Evolutionary conservation across 2,329 filamentous ascomycete genomes (phyloP), one percentile per base, ranked within the genome.

Genomic region (Apiospora kogelbergensis): DNA sequence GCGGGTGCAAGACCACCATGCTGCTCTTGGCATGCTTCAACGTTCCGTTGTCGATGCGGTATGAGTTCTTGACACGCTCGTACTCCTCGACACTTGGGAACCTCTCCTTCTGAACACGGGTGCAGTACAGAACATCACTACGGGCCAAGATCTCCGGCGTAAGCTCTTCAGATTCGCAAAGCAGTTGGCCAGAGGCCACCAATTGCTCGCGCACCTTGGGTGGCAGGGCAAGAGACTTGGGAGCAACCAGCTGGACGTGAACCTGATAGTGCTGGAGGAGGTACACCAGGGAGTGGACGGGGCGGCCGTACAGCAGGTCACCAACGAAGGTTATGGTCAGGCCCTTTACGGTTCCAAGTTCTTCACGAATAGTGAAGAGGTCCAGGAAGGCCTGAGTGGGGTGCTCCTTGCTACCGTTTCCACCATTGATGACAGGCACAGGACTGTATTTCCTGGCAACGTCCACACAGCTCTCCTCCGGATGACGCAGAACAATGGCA

Each of bases 321-420:
- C 96, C 96, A 60, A 94, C 87, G 81, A 99, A 99, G 66, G 96
- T 99, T 78, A 99, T 97, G 60, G 94, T 98, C 72, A 99, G 86
- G 67, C 95, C 95, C 78, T 95, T 95, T 68, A 98, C 95, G 0
- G 95, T 98, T 72, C 96, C 96, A 10, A 98, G 87, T 81, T 99
- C 96, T 82, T 99, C 96, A 74, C 96, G 93, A 78, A 99, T 99
- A 68, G 96, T 98, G 85, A 98, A 99, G 69, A 99, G 91, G 77
- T 99, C 96, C 26, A 99, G 86, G 87, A 99, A 96, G 0, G 96
- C 96, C 82, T 99, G 96, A 0, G 96, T 99, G 0, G 96, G 96
- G 82, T 99, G 96, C 84, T 99, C 96, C 76, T 93, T 91, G 82
- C 92, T 94, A 72, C 96, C 96, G 79, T 99, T 99, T 66, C 96